These are phyloP conservation scores for Solanum piurae DNA, from an alignment of 257 asterid genomes.

Conservation along the genomic window DNA sequence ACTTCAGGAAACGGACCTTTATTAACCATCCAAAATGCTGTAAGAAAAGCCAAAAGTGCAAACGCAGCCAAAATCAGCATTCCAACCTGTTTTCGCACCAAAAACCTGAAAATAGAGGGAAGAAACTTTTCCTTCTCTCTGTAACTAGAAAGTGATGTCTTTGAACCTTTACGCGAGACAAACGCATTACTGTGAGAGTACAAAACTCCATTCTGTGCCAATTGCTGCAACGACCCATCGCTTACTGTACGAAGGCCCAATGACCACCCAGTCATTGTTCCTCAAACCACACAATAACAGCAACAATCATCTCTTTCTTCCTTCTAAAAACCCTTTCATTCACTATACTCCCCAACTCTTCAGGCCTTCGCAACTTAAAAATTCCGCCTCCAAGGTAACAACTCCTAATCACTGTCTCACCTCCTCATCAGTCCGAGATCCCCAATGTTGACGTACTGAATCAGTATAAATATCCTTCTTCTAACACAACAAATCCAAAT, in stretches of 20 bases:
- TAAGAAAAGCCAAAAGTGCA: slow-evolving; percentile 46
- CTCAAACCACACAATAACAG: slow-evolving; percentile 39
- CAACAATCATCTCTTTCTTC: slow-evolving; percentile 55
- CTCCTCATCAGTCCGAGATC: neutral
- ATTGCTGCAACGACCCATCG: slow-evolving; percentile 67
- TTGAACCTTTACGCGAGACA: slow-evolving; percentile 52
- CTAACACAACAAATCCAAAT: neutral
- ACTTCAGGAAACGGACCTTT: slow-evolving; percentile 40
- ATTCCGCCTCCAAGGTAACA: neutral
- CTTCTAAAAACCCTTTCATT: slow-evolving; percentile 43
- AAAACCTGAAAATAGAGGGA: slow-evolving; percentile 38
- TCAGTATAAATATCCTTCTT: neutral
- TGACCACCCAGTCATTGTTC: slow-evolving; percentile 88
- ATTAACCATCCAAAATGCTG: slow-evolving; percentile 49
- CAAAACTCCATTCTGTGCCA: slow-evolving; percentile 58
- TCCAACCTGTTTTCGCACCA: slow-evolving; percentile 58
- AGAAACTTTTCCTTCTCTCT: slow-evolving; percentile 65
- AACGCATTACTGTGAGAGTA: slow-evolving; percentile 25
- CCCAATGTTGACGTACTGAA: neutral
- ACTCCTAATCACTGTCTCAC: neutral
- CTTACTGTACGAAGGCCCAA: slow-evolving; percentile 66
- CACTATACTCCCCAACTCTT: slow-evolving; percentile 11
- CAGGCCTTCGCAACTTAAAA: slow-evolving; percentile 1
- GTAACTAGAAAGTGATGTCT: slow-evolving; percentile 35
- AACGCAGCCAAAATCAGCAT: slow-evolving; percentile 63